Evolutionary conservation across 306 rosid species (phyloP).

Genomic region (Morella rubra): DNA sequence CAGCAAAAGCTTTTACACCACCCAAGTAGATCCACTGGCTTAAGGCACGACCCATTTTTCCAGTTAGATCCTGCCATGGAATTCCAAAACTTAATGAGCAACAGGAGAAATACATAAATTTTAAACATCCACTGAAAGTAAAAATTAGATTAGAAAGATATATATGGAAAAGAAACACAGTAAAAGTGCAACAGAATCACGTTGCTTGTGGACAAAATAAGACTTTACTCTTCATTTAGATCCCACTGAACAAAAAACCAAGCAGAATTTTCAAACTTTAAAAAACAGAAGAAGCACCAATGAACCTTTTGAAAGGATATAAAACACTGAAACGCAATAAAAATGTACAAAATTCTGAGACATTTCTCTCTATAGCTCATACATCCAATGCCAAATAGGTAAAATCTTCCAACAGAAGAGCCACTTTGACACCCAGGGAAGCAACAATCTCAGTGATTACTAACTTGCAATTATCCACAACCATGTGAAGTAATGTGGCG

Average conservation of each 20-base stretch:
- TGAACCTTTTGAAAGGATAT: neutral
- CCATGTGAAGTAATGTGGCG: neutral
- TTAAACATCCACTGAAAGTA: conserved; percentile 4
- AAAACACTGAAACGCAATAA: neutral
- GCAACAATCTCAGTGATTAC: no score
- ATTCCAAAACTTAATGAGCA: conserved; percentile 22
- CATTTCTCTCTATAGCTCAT: neutral
- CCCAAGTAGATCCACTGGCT: conserved; percentile 87
- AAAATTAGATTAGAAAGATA: neutral
- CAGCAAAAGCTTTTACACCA: conserved; percentile 87
- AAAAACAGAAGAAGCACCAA: neutral
- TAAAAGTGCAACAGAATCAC: neutral
- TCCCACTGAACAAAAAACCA: neutral
- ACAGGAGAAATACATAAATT: conserved; percentile 18
- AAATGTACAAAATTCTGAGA: neutral
- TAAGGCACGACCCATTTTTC: conserved; percentile 47
- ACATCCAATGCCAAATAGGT: neutral
- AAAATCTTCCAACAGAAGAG: neutral
- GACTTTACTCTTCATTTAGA: no score
- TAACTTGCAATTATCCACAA: neutral
- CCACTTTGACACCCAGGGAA: neutral
- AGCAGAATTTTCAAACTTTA: neutral
- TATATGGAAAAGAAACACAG: neutral
- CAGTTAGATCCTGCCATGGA: conserved; percentile 54
- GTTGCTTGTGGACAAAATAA: neutral